Evolutionary conservation across 1,139 yeast genomes (phyloP), one percentile per base, ranked within the genome.

Genomic region (Yamadazyma songkhlaensis): DNA sequence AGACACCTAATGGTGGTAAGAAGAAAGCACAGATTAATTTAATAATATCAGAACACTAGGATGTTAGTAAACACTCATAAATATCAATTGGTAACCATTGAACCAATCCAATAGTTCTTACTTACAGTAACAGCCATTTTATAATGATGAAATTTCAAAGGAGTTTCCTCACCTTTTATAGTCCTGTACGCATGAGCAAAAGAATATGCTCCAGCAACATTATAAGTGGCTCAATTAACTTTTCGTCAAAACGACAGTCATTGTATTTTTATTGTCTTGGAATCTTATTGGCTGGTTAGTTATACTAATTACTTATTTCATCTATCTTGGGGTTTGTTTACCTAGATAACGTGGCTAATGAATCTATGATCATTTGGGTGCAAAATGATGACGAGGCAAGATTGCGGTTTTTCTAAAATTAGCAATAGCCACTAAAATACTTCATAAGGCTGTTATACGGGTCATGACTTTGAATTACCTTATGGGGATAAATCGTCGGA

Each of bases 1-100:
- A 81, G 2, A 84, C 92, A 45, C 89, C 90, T 45, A 84, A 62
- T 39, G 90, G 90, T 35, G 90, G 90, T 45, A 83, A 64, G 49
- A 84, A 60, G 52, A 82, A 54, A 22, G 89, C 89, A 48, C 71
- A 58, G 40, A 81, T 65, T 51, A 82, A 65, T 62, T 82, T 81
- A 53, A 81, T 51, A 48, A 81, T 78, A 59, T 77, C 82, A 14
- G 78, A 56, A 53, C 71, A 70, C 36, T 33, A 27, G 13, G 7
- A 17, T 17, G 20, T 17, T 17, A 17, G 20, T 17, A 17, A n/a
- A n/a, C n/a, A 24, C n/a, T 9, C 26, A n/a, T 24, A 9, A n/a
- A 10, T 24, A 24, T 6, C n/a, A 24, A 6, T 24, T 7, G n/a
- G 6, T 6, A 25, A 25, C 28, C 28, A 7, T n/a, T 25, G 13